These are phyloP conservation scores for Acer campestre DNA, from an alignment of 345 rosid species.

Conservation along the genomic window DNA sequence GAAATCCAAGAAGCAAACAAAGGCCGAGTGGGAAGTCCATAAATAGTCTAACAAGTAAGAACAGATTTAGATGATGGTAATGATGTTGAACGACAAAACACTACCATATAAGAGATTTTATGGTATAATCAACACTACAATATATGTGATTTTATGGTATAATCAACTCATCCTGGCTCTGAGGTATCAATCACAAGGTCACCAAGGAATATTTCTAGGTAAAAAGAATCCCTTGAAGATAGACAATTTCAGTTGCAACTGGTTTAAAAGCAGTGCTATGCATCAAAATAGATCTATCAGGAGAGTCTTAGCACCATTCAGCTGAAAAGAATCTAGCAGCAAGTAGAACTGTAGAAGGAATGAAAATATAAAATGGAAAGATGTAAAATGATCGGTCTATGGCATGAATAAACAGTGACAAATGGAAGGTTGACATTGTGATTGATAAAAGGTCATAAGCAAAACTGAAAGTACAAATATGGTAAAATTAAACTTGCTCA, in stretches of 20 bases:
- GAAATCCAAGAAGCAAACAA: background rate
- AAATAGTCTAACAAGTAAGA: background rate
- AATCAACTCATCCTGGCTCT: background rate
- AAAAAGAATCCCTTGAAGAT: background rate
- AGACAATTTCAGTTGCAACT: background rate
- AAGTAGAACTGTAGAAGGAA: background rate
- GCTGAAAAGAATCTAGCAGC: background rate
- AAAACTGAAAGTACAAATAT: background rate
- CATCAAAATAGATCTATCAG: slow-evolving; percentile 5
- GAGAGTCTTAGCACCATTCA: background rate
- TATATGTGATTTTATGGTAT: background rate
- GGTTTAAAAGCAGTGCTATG: background rate
- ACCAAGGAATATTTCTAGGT: background rate
- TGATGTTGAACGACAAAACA: background rate
- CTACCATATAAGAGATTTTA: background rate
- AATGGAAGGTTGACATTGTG: background rate
- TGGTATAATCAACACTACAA: background rate
- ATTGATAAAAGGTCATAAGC: background rate
- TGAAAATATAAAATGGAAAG: background rate
- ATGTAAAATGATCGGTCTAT: slow-evolving; percentile 12
- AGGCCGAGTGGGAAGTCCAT: background rate
- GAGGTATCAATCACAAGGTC: background rate
- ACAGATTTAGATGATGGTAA: background rate
- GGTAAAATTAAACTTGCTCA: slow-evolving; percentile 16
- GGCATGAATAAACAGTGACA: background rate